phyloP scores from a whole-genome alignment of 2,329 filamentous ascomycete species.

The Xylariaceae sp. region DNA sequence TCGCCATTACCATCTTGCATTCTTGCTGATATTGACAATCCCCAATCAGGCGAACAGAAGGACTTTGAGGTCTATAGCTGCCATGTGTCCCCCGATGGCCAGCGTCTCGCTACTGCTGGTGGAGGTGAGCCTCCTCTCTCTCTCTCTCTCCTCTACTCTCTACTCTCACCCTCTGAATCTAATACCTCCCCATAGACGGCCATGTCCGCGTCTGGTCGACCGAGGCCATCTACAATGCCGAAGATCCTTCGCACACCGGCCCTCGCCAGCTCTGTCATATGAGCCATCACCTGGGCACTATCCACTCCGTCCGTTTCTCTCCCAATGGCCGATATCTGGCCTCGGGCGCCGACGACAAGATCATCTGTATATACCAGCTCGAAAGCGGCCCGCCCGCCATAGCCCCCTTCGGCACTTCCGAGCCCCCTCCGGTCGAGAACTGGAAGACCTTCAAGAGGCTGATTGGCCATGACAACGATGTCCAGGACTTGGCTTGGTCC shows the following conservation, averaged over 20 bases:
- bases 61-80: constrained; percentile 99
- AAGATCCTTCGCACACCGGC: constrained; percentile 65
- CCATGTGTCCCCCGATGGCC: constrained; percentile 92
- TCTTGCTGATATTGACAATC: constrained; percentile 14
- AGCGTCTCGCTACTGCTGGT: constrained; percentile 85
- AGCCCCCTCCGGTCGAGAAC: constrained; percentile 90
- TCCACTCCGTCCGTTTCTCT: constrained; percentile 95
- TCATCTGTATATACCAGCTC: constrained; percentile 93
- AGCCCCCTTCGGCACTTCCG: constrained; percentile 73
- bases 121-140: constrained; percentile 60
- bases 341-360: constrained; percentile 96
- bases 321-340: constrained; percentile 92
- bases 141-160: constrained; percentile 1
- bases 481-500: constrained; percentile 97
- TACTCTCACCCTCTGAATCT: constrained; percentile 8
- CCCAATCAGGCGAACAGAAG: constrained; percentile 75
- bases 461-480: constrained; percentile 96
- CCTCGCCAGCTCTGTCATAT: constrained; percentile 95
- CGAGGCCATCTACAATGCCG: constrained; percentile 81
- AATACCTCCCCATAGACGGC: constrained; percentile 59
- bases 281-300: constrained; percentile 96
- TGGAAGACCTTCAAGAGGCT: constrained; percentile 94
- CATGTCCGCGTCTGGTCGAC: constrained; percentile 98
- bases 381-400: constrained; percentile 76
- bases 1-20: background rate